phyloP scores from a whole-genome alignment of 2,329 filamentous ascomycete genomes.

The Colletotrichum kahawae region DNA sequence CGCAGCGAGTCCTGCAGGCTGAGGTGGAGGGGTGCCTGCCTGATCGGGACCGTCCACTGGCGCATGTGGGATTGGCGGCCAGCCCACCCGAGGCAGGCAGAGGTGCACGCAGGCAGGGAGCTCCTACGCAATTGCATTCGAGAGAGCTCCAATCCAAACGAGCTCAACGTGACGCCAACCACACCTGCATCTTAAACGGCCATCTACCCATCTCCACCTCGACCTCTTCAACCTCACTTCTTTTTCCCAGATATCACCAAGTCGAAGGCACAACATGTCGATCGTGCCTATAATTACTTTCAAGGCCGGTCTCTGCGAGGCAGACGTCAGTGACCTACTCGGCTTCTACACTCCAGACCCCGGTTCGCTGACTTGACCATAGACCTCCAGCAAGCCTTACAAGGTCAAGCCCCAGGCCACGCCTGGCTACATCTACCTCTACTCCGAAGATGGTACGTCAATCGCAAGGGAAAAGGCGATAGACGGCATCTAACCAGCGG shows the following conservation, averaged over 20 bases:
- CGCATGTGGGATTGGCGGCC: background rate
- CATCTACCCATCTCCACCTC: background rate
- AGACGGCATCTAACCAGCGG: background rate
- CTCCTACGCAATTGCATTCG: constrained; percentile 19
- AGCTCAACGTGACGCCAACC: constrained; percentile 16
- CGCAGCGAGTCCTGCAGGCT: background rate
- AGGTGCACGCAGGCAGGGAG: constrained; percentile 15
- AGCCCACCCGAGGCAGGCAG: constrained; percentile 2
- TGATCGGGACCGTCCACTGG: background rate
- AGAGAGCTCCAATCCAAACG: constrained; percentile 11
- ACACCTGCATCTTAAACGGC: background rate
- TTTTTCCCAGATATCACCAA: background rate
- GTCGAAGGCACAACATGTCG: constrained; percentile 65
- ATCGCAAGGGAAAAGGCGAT: background rate
- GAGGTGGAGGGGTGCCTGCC: background rate
- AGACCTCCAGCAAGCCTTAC: constrained; percentile 61
- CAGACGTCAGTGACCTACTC: constrained; percentile 69
- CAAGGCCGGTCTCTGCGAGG: constrained; percentile 89
- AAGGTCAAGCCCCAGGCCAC: constrained; percentile 76
- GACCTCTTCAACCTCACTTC: background rate
- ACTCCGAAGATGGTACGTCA: constrained; percentile 80
- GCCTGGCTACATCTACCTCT: constrained; percentile 90
- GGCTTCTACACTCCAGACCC: background rate
- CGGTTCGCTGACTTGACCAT: constrained; percentile 26
- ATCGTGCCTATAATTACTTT: constrained; percentile 89